Conservation (phyloP, 1,284 basidiomycete species). For the Xerocomus tenax region DNA sequence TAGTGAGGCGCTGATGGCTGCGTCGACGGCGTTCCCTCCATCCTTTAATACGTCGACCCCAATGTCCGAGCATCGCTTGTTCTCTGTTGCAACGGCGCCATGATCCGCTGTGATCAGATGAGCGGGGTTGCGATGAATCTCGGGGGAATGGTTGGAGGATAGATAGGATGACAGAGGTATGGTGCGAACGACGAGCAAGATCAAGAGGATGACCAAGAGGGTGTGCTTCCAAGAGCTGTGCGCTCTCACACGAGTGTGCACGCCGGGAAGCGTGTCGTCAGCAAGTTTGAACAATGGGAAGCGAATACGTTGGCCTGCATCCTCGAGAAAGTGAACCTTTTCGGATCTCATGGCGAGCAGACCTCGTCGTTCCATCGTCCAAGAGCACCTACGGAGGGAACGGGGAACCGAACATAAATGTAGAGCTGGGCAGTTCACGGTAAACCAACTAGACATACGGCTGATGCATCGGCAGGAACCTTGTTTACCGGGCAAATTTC, state of each 20-base stretch:
- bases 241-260: slow-evolving; percentile 11
- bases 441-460: no score
- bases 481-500: no score
- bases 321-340: background rate
- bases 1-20: slow-evolving; percentile 71
- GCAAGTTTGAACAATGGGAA: background rate
- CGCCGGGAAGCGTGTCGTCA: slow-evolving; percentile 21
- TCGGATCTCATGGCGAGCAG: background rate
- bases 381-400: no score
- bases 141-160: slow-evolving; percentile 4
- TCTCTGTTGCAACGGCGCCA: slow-evolving; percentile 85
- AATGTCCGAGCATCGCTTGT: slow-evolving; percentile 73
- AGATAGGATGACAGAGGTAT: background rate
- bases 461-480: no score
- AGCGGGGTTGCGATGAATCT: slow-evolving; percentile 50
- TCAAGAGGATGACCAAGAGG: slow-evolving; percentile 10
- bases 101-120: slow-evolving; percentile 64
- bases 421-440: background rate
- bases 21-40: slow-evolving; percentile 88
- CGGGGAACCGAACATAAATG: background rate
- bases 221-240: slow-evolving; percentile 12
- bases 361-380: no score
- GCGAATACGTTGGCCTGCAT: background rate
- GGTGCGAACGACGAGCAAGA: slow-evolving; percentile 12
- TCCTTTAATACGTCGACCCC: slow-evolving; percentile 70